Evolutionary conservation across 495 filamentous ascomycete genomes (phyloP), one percentile per base, ranked within the genome.

Genomic region (Recurvomyces mirabilis): DNA sequence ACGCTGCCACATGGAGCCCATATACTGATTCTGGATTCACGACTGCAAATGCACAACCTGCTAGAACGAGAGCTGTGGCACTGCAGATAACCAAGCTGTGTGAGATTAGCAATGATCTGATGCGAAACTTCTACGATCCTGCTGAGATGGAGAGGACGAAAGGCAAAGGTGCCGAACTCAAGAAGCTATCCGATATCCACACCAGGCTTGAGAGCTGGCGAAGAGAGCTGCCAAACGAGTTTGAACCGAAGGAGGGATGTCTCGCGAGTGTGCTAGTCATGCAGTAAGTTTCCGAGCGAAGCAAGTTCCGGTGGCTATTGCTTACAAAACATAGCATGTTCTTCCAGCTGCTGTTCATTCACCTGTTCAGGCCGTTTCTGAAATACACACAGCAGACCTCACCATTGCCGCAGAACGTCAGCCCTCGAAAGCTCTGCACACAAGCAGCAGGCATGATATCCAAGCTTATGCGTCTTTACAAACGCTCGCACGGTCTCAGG

Each of bases 351-450:
- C 82, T 95, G 28, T 91, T 89, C 57, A 95, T 98, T 48, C 93
- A 98, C 53, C 78, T 96, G 7, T 98, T 94, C 67, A 84, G 91
- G 4, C 89, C 91, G 0, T 98, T 98, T 60, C 72, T 98, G 26
- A 93, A 88, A 61, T 95, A 94, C 59, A 82, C 77, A 10, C 82
- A 78, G 41, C 62, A 73, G 15, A 80, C 73, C 5, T 91, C 88
- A 4, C 86, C 91, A 0, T 72, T 95, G 0, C 87, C 93, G 5
- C 60, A 79, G 6, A 82, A 94, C 61, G 84, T 94, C 20, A 94
- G 88, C 7, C 89, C 93, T 12, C 77, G 93, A 25, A 85, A 86
- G 55, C 73, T 91, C 32, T 93, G 91, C 66, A 87, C 84, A 2
- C 82, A 87, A 54, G 87, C 91, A 11, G 88, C 91, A 1, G 77